Evolutionary conservation across 106 monocot genomes (phyloP).

Genomic region (Vanilla planifolia): DNA sequence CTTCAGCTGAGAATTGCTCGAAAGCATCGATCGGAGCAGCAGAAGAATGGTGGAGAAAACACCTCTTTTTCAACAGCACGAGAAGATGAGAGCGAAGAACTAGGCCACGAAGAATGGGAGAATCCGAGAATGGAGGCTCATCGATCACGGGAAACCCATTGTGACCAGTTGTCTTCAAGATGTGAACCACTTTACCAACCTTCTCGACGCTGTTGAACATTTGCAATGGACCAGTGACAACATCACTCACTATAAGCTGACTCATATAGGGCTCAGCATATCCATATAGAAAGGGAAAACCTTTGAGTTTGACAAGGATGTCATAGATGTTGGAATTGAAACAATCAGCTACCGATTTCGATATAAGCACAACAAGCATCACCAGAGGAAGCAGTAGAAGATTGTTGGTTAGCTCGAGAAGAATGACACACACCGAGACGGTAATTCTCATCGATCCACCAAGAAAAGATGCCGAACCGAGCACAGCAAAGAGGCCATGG

Average conservation of each 20-base stretch:
- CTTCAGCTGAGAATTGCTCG: conserved; percentile 17
- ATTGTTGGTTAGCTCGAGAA: conserved; percentile 29
- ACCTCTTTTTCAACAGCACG: conserved; percentile 43
- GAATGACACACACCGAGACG: conserved; percentile 25
- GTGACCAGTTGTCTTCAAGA: conserved; percentile 26
- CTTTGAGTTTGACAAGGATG: conserved; percentile 34
- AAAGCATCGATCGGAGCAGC: background rate
- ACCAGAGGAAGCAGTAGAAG: conserved; percentile 28
- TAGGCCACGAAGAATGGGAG: conserved; percentile 36
- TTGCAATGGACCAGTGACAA: conserved; percentile 41
- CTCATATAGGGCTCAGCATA: conserved; percentile 49
- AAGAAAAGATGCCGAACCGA: conserved; percentile 23
- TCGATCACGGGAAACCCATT: conserved; percentile 29
- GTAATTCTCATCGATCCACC: conserved; percentile 32
- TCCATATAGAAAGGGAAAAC: conserved; percentile 39
- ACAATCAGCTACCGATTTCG: conserved; percentile 45
- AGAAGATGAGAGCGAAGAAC: conserved; percentile 49
- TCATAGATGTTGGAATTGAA: conserved; percentile 51
- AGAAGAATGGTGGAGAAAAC: conserved; percentile 14
- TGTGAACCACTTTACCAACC: conserved; percentile 40
- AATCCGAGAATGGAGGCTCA: conserved; percentile 26
- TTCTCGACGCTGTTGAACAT: conserved; percentile 45
- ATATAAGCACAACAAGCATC: conserved; percentile 27
- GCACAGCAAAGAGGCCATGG: conserved; percentile 50
- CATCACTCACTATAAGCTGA: conserved; percentile 38